A percentile compares a stretch with the other conserved stretches of the same genome.
Conservation (phyloP, 1,139 yeast species). For the Sugiyamaella grinbergsii region DNA sequence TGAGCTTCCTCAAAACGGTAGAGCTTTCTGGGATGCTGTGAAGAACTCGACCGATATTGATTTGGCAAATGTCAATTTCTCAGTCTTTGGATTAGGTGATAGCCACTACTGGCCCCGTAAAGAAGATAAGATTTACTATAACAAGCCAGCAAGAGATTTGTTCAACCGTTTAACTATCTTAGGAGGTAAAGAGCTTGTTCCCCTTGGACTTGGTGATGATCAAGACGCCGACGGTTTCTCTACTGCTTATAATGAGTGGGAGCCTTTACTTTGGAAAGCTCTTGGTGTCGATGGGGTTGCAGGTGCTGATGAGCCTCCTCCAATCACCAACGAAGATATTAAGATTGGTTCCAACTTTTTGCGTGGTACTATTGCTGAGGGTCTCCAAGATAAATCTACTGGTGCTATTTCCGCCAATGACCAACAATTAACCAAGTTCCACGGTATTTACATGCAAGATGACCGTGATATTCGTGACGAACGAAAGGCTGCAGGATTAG, state of each 20-base stretch:
- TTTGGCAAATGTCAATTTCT: slow-evolving; percentile 64
- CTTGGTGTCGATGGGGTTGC: slow-evolving; percentile 83
- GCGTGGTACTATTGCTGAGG: slow-evolving; percentile 93
- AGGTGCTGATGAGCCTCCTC: slow-evolving; percentile 93
- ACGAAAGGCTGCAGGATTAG: slow-evolving; percentile 87
- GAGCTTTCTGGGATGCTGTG: slow-evolving; percentile 82
- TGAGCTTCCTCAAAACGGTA: slow-evolving; percentile 95
- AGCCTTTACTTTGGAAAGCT: slow-evolving; percentile 80
- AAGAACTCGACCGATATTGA: slow-evolving; percentile 70
- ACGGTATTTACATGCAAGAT: slow-evolving; percentile 98
- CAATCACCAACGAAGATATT: slow-evolving; percentile 94
- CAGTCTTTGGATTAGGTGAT: slow-evolving; percentile 92
- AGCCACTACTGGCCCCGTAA: slow-evolving; percentile 96
- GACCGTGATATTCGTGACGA: slow-evolving; percentile 95
- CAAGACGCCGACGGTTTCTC: slow-evolving; percentile 96
- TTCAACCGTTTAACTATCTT: slow-evolving; percentile 62
- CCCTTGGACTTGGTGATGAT: slow-evolving; percentile 90
- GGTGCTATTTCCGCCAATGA: slow-evolving; percentile 93
- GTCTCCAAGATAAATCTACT: slow-evolving; percentile 75
- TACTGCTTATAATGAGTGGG: slow-evolving; percentile 90
- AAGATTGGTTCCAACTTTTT: slow-evolving; percentile 81
- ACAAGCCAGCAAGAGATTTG: slow-evolving; percentile 85
- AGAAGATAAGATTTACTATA: slow-evolving; percentile 90
- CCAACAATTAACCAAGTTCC: slow-evolving; percentile 94
- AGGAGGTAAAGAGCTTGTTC: slow-evolving; percentile 73